A percentile compares a stretch with the other conserved stretches of the same genome.
phyloP scores from a whole-genome alignment of 176 grass and related monocot species.

The Saccharum officinarum region DNA sequence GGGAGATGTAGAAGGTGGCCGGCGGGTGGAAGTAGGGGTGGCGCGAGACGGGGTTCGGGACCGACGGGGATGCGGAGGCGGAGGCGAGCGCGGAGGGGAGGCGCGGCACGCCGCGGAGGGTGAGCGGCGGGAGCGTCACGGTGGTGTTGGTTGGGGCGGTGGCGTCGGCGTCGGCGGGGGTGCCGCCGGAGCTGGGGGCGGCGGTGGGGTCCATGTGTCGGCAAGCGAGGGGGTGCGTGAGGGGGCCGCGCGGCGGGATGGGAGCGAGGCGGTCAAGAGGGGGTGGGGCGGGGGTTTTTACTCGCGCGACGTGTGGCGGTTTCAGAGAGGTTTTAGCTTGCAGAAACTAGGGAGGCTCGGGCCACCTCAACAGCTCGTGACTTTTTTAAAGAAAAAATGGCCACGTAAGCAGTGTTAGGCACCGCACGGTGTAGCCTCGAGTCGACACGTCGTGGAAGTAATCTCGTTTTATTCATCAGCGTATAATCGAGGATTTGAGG shows the following conservation, averaged over 20 bases:
- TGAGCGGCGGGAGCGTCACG: constrained; percentile 45
- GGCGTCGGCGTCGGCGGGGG: neutral
- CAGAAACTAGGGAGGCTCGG: neutral
- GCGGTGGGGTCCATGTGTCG: constrained; percentile 46
- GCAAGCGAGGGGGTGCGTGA: neutral
- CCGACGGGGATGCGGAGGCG: neutral
- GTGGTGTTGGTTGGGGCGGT: constrained; percentile 32
- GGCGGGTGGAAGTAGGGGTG: constrained; percentile 60
- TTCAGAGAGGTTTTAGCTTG: neutral
- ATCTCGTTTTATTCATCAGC: no score
- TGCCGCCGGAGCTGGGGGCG: constrained; percentile 1
- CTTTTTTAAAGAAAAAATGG: neutral
- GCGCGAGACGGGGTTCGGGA: constrained; percentile 66
- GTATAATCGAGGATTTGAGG: neutral
- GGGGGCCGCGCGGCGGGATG: neutral
- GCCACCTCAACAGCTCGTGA: neutral
- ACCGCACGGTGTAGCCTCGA: neutral
- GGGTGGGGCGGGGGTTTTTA: neutral
- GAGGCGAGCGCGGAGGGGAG: neutral
- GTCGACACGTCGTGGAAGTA: neutral
- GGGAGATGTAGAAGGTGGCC: constrained; percentile 76
- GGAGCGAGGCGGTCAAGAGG: neutral
- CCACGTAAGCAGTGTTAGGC: constrained; percentile 14
- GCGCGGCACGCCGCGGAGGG: constrained; percentile 49
- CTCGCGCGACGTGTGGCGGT: constrained; percentile 23